Evolutionary conservation across 148 eudicot species (phyloP), one percentile per base, ranked within the genome.

Genomic region (Cornus suecica): DNA sequence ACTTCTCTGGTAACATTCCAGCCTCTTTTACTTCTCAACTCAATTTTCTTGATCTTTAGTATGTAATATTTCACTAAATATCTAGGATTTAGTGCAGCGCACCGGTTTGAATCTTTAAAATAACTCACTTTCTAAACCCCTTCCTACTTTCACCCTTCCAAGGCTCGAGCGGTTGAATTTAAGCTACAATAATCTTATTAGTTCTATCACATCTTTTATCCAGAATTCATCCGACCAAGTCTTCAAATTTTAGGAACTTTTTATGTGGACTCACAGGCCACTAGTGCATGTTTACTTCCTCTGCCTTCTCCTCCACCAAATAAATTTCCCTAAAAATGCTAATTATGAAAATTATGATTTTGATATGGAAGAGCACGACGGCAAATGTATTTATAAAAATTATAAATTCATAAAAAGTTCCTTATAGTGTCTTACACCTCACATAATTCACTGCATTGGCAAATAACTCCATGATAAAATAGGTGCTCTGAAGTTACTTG

Each of bases 211-310:
- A 3, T 69, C 78, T 63, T 75, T 82, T 30, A 41, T 84, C 18
- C 72, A 72, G 4, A 81, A 65, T 2, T 84, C n/a, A n/a, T 84
- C 69, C 82, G n/a, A n/a, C 87, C 18, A 69, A 65, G 71, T 81
- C 87, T 67, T 81, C 87, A 18, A 81, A 81, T 62, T 4, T 65
- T 0, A 84, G 87, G 28, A 84, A 84, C 68, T 29, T 80, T 52
- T 69, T 81, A 61, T 84, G 87, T 61, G 87, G 87, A 13, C 75
- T n/a, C n/a, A n/a, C 30, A 11, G n/a, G n/a, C 87, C 87, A 13
- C 70, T 15, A 66, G 42, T 79, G 80, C 87, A 18, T 84, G 87
- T 67, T 70, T 58, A 26, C 48, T 73, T 20, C 83, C 86, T 31
- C 84, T 84, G 29, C 82, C 87, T 71, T 61, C 82, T 63, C 72